Base-by-base conservation (phyloP, 345 rosid genomes). In the Rhizophora apiculata region DNA sequence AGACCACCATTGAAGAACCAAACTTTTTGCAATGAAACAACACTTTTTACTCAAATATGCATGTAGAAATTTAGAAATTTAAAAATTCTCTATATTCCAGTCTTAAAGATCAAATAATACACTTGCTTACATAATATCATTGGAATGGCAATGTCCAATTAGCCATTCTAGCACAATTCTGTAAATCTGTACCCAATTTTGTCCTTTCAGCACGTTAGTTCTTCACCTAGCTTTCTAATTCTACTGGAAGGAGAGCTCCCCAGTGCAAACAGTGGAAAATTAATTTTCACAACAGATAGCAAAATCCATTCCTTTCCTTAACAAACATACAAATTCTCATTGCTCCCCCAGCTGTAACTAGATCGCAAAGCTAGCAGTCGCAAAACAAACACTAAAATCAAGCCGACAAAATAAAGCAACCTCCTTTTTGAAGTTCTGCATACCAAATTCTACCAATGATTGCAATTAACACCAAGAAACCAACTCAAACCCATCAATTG, bases 361-460 rank as follows among this genome's bases (percentile, higher is more conserved):
- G 20, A 68, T 6, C 34, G 8, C 31, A 30, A 15, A 21, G 19
- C 43, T 8, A 60, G 39, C n/a, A 29, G 39, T 30, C 24, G 4
- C 15, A 32, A 6, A 54, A 30, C 24, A 46, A 67, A 8, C n/a
- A 56, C 27, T n/a, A 51, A 34, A 61, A 22, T 32, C 7, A 16
- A 55, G 15, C 31, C 61, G 26, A 63, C 48, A 13, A 53, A 52
- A 60, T 30, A 2, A 43, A 68, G 56, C 73, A 69, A 69, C 46
- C 51, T 0, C 61, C 8, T 24, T 34, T 31, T 49, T 34, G 5
- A 59, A 58, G 29, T 11, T 22, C 29, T 13, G 22, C 26, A 22
- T 43, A 43, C 18, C 49, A 43, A 43, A 43, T 13, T 43, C 16
- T 27, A 6, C 4, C 37, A 10, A 46, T 31, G 32, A 53, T 54